A percentile compares a stretch with the other conserved stretches of the same genome.
Conservation (phyloP, 2,329 filamentous ascomycete genomes). For the Botrytis hyacinthi region DNA sequence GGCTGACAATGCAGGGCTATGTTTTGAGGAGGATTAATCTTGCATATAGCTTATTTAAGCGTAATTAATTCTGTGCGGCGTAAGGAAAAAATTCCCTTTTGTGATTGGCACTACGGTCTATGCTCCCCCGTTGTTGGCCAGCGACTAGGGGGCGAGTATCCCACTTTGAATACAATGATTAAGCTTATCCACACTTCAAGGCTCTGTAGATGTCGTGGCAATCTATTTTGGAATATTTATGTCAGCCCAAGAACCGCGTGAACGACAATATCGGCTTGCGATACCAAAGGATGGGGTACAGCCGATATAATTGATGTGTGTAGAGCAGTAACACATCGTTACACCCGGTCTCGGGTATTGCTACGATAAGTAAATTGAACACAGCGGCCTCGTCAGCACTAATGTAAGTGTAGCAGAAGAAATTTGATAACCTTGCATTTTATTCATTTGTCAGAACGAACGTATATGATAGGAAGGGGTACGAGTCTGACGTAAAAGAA, state of each 20-base stretch:
- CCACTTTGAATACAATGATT: background rate
- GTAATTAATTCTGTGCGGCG: constrained; percentile 1
- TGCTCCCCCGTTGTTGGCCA: background rate
- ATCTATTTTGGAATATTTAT: background rate
- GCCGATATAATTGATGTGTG: background rate
- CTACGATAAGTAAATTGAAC: background rate
- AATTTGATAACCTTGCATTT: background rate
- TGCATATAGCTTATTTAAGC: constrained; percentile 1
- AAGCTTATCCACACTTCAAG: constrained; percentile 4
- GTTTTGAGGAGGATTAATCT: background rate
- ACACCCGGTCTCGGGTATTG: background rate
- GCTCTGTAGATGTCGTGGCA: constrained; percentile 1
- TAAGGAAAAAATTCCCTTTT: background rate
- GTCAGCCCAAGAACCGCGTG: constrained; percentile 1
- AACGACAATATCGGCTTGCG: background rate
- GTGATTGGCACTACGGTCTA: background rate
- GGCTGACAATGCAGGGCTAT: constrained; percentile 6
- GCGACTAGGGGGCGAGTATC: background rate
- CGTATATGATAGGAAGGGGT: background rate
- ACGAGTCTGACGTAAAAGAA: background rate
- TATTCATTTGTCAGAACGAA: background rate
- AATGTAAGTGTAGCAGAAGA: background rate
- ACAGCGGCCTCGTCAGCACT: background rate
- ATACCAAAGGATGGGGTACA: background rate
- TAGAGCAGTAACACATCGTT: background rate